These are phyloP conservation scores for Cordyceps cicadae DNA, from an alignment of 2,329 filamentous ascomycete genomes.

Conservation along the genomic window DNA sequence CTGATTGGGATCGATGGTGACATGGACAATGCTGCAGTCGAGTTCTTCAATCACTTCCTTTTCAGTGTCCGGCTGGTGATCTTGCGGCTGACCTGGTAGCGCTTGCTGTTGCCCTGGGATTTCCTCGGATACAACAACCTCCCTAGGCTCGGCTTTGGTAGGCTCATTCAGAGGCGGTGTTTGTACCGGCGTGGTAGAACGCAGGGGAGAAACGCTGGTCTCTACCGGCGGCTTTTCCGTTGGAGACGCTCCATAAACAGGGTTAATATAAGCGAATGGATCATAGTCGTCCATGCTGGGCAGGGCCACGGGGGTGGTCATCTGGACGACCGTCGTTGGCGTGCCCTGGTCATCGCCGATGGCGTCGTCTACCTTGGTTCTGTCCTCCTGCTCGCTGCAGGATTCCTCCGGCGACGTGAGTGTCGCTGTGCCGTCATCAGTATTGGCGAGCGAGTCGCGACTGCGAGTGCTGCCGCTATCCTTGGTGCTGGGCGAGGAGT, in stretches of 20 bases:
- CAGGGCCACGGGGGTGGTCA: not conserved
- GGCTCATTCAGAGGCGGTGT: constrained; percentile 29
- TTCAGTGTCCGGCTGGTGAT: not conserved
- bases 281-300: constrained; percentile 36
- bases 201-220: constrained; percentile 21
- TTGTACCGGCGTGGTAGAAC: constrained; percentile 35
- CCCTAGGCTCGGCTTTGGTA: constrained; percentile 7
- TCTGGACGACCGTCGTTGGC: not conserved
- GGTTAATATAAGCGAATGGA: constrained; percentile 32
- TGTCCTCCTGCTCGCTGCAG: not conserved
- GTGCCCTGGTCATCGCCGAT: not conserved
- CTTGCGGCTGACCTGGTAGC: not conserved
- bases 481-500: not conserved
- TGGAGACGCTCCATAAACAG: constrained; percentile 14
- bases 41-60: constrained; percentile 15
- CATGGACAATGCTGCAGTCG: constrained; percentile 36
- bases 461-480: not conserved
- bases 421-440: not conserved
- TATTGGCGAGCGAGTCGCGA: not conserved
- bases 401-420: not conserved
- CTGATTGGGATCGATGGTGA: constrained; percentile 32
- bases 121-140: not conserved
- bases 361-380: no score
- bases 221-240: constrained; percentile 16
- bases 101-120: not conserved